These are phyloP conservation scores for Pachyrhizus erosus DNA, from an alignment of 306 rosid genomes.

Conservation along the genomic window DNA sequence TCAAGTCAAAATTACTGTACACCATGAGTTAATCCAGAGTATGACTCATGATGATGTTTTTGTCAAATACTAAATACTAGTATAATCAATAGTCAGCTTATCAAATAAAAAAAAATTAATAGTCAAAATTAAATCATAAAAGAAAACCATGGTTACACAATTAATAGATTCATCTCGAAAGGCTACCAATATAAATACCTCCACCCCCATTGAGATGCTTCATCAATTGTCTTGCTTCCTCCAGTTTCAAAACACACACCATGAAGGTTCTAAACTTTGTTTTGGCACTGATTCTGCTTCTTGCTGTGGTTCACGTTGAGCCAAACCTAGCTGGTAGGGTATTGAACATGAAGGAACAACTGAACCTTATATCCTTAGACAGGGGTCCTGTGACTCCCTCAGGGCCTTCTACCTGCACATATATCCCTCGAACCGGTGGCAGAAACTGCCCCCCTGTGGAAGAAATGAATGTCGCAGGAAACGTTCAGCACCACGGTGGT, in stretches of 20 bases:
- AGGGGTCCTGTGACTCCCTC: conserved; percentile 65
- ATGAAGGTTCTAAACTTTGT: conserved; percentile 50
- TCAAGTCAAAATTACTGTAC: conserved; percentile 10
- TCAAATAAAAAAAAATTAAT: too few relatives aligned
- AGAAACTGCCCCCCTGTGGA: conserved; percentile 61
- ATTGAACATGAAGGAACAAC: conserved; percentile 36
- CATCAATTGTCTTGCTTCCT: neutral
- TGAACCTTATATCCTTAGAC: conserved; percentile 55
- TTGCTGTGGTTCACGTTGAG: conserved; percentile 47
- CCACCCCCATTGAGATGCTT: conserved; percentile 21
- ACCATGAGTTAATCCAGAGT: conserved; percentile 12
- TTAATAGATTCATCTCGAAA: neutral
- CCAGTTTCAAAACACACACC: neutral
- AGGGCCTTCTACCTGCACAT: conserved; percentile 74
- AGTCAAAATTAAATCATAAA: conserved; percentile 39
- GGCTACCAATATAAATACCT: conserved; percentile 37
- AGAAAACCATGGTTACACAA: conserved; percentile 6
- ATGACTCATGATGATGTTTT: conserved; percentile 32
- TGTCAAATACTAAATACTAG: neutral
- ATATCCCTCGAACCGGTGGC: conserved; percentile 72
- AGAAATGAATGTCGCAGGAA: conserved; percentile 52
- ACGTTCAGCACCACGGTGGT: neutral
- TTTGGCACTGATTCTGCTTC: conserved; percentile 52
- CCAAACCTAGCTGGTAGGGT: conserved; percentile 56
- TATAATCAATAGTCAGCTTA: too few relatives aligned